Conservation (phyloP, 805 yeast genomes). For the Candida tammaniensis region DNA sequence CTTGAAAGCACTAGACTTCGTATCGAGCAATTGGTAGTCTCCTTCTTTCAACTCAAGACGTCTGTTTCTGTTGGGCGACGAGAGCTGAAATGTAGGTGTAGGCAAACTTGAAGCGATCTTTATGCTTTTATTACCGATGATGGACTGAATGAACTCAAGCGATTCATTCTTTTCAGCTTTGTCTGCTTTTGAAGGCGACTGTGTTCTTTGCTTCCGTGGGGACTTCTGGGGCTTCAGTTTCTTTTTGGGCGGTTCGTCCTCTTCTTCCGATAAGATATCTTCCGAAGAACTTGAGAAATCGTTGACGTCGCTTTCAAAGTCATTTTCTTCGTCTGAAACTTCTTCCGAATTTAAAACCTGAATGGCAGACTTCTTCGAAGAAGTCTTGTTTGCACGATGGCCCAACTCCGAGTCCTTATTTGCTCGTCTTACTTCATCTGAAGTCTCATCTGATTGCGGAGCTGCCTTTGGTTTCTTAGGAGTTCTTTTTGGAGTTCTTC, state of each 20-base stretch:
- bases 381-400: no score
- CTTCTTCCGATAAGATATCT: no score
- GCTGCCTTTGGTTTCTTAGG: constrained; percentile 2
- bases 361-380: no score
- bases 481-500: constrained; percentile 1
- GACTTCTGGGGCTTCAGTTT: not conserved
- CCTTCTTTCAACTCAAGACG: constrained; percentile 2
- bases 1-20: constrained; percentile 29
- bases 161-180: constrained; percentile 4
- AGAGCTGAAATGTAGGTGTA: not conserved
- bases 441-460: no score
- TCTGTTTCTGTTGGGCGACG: constrained; percentile 1
- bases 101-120: not conserved
- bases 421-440: no score
- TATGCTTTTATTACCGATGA: constrained; percentile 4
- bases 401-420: no score
- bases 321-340: no score
- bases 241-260: no score
- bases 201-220: not conserved
- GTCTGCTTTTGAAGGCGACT: not conserved
- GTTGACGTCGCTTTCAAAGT: no score
- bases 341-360: no score
- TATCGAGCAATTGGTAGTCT: constrained; percentile 15
- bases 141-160: constrained; percentile 1
- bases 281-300: no score